Evolutionary conservation across 257 asterid species (phyloP).

Genomic region (Nicotiana undulata): DNA sequence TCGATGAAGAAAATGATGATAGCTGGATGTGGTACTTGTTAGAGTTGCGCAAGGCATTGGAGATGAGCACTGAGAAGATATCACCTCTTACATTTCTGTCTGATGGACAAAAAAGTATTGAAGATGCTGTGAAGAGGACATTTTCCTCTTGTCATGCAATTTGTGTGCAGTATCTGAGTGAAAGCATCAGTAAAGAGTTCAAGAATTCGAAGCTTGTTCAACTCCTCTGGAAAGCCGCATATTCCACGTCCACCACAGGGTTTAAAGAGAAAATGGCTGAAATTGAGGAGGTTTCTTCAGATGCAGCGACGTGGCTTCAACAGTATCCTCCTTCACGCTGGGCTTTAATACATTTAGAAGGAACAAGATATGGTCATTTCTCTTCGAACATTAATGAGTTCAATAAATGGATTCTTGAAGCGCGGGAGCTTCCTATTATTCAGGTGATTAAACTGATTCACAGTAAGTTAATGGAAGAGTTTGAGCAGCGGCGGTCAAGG

Average conservation of each 20-base stretch:
- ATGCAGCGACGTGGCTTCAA: slow-evolving; percentile 51
- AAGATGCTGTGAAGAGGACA: slow-evolving; percentile 53
- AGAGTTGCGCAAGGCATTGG: slow-evolving; percentile 50
- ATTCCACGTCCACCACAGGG: slow-evolving; percentile 37
- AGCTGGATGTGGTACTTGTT: slow-evolving; percentile 82
- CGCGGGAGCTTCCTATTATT: slow-evolving; percentile 61
- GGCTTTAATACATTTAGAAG: slow-evolving; percentile 56
- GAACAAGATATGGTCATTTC: slow-evolving; percentile 52
- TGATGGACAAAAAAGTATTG: slow-evolving; percentile 42
- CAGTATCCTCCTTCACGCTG: slow-evolving; percentile 52
- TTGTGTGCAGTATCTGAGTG: slow-evolving; percentile 60
- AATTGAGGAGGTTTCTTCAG: slow-evolving; percentile 51
- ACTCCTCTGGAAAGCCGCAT: slow-evolving; percentile 63
- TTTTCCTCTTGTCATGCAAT: slow-evolving; percentile 43
- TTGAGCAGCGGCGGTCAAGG: slow-evolving; percentile 42
- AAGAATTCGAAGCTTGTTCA: slow-evolving; percentile 64
- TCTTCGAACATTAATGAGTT: slow-evolving; percentile 56
- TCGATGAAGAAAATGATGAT: slow-evolving; percentile 58
- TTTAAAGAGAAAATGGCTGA: slow-evolving; percentile 56
- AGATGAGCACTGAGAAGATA: slow-evolving; percentile 39
- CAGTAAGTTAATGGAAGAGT: slow-evolving; percentile 32
- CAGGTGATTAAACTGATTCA: slow-evolving; percentile 66
- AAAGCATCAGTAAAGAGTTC: slow-evolving; percentile 57
- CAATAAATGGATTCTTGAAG: slow-evolving; percentile 54
- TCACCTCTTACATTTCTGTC: slow-evolving; percentile 50